Conservation (phyloP, 2,329 filamentous ascomycete species). For the Alternaria ventricosa region DNA sequence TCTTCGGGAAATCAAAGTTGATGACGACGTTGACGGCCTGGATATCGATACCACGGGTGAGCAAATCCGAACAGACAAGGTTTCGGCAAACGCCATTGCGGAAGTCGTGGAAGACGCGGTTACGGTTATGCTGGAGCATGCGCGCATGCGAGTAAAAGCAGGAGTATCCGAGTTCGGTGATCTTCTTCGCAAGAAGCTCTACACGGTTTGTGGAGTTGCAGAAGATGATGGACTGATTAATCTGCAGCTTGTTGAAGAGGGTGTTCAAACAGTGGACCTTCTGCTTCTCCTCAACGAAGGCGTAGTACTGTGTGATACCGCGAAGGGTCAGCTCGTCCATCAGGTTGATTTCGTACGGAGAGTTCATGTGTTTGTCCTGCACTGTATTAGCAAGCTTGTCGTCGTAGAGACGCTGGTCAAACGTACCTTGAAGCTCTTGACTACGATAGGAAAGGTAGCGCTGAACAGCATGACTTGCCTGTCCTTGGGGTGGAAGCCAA, state of each 20-base stretch:
- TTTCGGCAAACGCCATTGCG: constrained; percentile 97
- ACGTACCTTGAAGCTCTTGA: constrained; percentile 84
- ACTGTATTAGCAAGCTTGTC: constrained; percentile 10
- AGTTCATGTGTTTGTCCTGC: constrained; percentile 92
- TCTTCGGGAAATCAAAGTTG: constrained; percentile 99
- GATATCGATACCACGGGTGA: constrained; percentile 99
- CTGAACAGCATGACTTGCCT: constrained; percentile 99
- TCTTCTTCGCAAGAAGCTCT: constrained; percentile 97
- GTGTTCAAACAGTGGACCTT: constrained; percentile 99
- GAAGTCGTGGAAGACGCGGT: constrained; percentile 99
- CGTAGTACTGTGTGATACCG: constrained; percentile 99
- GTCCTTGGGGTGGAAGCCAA: constrained; percentile 95
- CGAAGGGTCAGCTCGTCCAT: constrained; percentile 99
- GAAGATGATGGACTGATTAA: constrained; percentile 99
- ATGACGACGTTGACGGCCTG: constrained; percentile 99
- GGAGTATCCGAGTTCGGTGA: constrained; percentile 97
- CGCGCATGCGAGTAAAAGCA: constrained; percentile 99
- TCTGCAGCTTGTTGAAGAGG: constrained; percentile 97
- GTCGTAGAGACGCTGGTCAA: background rate
- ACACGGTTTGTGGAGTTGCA: constrained; percentile 99
- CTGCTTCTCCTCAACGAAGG: constrained; percentile 98
- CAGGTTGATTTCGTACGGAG: constrained; percentile 97
- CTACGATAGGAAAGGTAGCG: constrained; percentile 94
- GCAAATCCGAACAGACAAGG: constrained; percentile 94
- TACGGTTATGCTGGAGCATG: constrained; percentile 96